These are phyloP conservation scores for Avicennia marina DNA, from an alignment of 257 asterid genomes.

Conservation along the genomic window DNA sequence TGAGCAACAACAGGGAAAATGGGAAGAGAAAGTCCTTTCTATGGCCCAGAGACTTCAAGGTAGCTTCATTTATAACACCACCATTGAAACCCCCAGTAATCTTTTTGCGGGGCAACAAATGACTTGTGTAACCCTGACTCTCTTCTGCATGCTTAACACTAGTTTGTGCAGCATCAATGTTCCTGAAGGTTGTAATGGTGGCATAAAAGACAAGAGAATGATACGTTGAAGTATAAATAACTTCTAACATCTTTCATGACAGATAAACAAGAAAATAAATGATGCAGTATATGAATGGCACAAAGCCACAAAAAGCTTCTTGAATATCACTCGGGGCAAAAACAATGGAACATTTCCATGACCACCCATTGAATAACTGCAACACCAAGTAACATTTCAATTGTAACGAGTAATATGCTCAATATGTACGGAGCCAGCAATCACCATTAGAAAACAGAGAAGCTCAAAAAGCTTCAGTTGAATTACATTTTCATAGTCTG, in stretches of 20 bases:
- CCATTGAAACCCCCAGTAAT: slow-evolving; percentile 79
- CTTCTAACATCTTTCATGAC: background rate
- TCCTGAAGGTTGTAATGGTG: slow-evolving; percentile 39
- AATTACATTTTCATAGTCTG: background rate
- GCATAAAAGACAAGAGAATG: background rate
- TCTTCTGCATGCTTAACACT: slow-evolving; percentile 43
- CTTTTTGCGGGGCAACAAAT: slow-evolving; percentile 62
- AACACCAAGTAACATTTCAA: slow-evolving; percentile 13
- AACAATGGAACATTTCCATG: slow-evolving; percentile 3
- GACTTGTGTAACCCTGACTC: slow-evolving; percentile 43
- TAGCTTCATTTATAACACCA: slow-evolving; percentile 71
- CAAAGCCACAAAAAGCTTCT: slow-evolving; percentile 3
- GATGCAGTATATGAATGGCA: slow-evolving; percentile 7
- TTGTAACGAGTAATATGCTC: background rate
- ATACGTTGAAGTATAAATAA: background rate
- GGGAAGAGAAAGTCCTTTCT: slow-evolving; percentile 72
- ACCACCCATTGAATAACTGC: slow-evolving; percentile 8
- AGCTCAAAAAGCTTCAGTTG: slow-evolving; percentile 3
- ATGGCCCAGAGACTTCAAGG: slow-evolving; percentile 62
- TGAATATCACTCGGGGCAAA: background rate
- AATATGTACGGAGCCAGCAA: too few species aligned
- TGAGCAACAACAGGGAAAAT: slow-evolving; percentile 70
- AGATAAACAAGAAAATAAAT: background rate
- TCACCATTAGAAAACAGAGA: too few species aligned
- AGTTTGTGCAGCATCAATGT: slow-evolving; percentile 33